Evolutionary conservation across 148 eudicot genomes (phyloP).

Genomic region (Pharnaceum exiguum): DNA sequence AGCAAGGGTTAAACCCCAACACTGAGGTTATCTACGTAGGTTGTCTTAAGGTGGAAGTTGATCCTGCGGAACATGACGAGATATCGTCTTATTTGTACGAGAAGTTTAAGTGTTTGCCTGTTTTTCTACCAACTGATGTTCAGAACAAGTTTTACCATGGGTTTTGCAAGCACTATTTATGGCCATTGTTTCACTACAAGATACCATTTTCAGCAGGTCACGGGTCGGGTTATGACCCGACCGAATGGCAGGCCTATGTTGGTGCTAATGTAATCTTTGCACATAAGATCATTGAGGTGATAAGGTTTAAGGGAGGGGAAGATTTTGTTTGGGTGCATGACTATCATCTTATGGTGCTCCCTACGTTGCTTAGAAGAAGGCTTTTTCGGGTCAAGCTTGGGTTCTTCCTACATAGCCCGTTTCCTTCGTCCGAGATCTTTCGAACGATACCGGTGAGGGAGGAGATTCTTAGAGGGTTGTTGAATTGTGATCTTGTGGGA

Average conservation of each 20-base stretch:
- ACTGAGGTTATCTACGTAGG: conserved; percentile 57
- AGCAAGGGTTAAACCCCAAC: conserved; percentile 45
- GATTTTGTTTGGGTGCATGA: conserved; percentile 86
- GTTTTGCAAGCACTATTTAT: conserved; percentile 73
- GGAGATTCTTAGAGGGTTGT: conserved; percentile 56
- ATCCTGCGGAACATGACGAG: conserved; percentile 53
- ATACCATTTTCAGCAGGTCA: conserved; percentile 49
- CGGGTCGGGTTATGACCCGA: conserved; percentile 48
- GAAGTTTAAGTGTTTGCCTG: conserved; percentile 63
- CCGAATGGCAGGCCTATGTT: conserved; percentile 68
- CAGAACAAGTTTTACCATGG: conserved; percentile 67
- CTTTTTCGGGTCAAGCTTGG: conserved; percentile 59
- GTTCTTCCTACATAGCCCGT: conserved; percentile 72
- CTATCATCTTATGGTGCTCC: conserved; percentile 83
- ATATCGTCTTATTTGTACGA: conserved; percentile 37
- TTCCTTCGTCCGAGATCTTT: conserved; percentile 81
- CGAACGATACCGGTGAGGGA: conserved; percentile 76
- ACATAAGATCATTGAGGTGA: conserved; percentile 54
- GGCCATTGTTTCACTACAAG: conserved; percentile 85
- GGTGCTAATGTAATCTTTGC: conserved; percentile 69
- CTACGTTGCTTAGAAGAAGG: conserved; percentile 58
- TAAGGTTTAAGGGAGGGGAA: conserved; percentile 43
- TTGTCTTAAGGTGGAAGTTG: conserved; percentile 43
- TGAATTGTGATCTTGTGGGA: conserved; percentile 80
- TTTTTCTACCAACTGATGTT: conserved; percentile 44